Conservation (phyloP, 345 rosid species). For the Camelina sativa region DNA sequence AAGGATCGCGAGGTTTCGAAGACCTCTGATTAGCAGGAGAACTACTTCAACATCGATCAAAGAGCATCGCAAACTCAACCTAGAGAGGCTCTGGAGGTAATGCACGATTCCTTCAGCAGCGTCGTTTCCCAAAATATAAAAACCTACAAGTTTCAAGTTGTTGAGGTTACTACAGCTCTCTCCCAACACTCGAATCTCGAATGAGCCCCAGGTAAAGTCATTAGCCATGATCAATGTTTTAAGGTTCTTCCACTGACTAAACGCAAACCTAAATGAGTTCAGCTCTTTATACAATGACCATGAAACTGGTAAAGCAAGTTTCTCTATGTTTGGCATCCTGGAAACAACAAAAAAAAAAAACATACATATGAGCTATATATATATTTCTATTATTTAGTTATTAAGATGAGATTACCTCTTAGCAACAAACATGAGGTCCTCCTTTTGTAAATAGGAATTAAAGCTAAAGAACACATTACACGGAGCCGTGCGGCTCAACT, state of each 20-base stretch:
- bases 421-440: constrained; percentile 14
- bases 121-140: neutral
- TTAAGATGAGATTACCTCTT: neutral
- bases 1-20: constrained; percentile 5
- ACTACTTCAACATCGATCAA: neutral
- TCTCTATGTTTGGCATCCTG: neutral
- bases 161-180: neutral
- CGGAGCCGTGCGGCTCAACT: neutral
- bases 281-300: too few species aligned
- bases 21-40: neutral
- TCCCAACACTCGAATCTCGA: neutral
- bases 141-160: constrained; percentile 24
- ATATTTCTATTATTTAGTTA: too few species aligned
- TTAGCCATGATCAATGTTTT: neutral
- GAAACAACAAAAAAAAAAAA: neutral
- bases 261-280: neutral
- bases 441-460: neutral
- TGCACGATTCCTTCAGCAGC: neutral
- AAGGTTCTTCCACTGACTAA: constrained; percentile 25
- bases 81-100: constrained; percentile 2
- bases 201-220: too few species aligned
- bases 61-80: constrained; percentile 19
- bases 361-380: too few species aligned
- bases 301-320: neutral
- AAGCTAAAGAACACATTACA: neutral